Conservation (phyloP, 441 rosid species). For the Euphorbia schlechtendalii region DNA sequence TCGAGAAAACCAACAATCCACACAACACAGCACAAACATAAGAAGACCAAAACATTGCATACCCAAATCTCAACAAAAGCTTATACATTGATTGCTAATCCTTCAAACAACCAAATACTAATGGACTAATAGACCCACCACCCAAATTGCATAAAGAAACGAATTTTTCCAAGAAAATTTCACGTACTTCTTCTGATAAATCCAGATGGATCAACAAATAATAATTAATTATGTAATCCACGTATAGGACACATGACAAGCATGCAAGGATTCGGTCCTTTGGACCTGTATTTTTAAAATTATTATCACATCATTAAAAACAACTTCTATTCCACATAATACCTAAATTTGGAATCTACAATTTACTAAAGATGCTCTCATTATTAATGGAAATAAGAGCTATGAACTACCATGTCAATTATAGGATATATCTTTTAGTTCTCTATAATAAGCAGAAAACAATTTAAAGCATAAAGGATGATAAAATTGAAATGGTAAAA, state of each 20-base stretch:
- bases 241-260: conserved; percentile 41
- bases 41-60: conserved; percentile 61
- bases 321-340: too few species aligned
- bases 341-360: too few species aligned
- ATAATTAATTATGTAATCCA: conserved; percentile 32
- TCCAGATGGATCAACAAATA: conserved; percentile 53
- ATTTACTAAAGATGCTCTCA: too few species aligned
- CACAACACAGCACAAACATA: conserved; percentile 58
- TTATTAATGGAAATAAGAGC: too few species aligned
- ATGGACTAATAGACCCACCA: conserved; percentile 27
- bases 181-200: conserved; percentile 30
- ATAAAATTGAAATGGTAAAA: too few species aligned
- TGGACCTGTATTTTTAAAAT: too few species aligned
- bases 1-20: conserved; percentile 44
- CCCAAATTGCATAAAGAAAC: conserved; percentile 21
- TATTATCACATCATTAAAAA: too few species aligned
- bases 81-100: conserved; percentile 39
- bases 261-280: too few species aligned
- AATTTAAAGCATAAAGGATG: too few species aligned
- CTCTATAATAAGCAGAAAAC: too few species aligned
- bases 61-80: conserved; percentile 38
- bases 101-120: conserved; percentile 24
- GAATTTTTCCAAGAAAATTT: conserved; percentile 24
- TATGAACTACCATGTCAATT: too few species aligned
- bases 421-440: too few species aligned